Base-by-base conservation (phyloP, 2,329 filamentous ascomycete genomes). In the Colletotrichum incanum region DNA sequence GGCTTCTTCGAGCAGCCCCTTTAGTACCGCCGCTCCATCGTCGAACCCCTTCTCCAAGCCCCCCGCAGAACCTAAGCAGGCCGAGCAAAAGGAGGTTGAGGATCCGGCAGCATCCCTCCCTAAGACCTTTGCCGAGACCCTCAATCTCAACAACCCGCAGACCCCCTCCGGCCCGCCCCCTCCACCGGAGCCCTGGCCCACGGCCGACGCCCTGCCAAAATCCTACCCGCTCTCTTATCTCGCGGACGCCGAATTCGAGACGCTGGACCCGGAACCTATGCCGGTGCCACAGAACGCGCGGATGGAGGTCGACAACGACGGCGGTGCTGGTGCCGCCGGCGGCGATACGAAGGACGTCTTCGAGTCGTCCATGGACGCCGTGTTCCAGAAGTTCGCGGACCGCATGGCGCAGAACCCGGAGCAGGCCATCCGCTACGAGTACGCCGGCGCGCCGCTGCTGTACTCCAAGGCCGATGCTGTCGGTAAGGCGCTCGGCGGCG, bases 201-300 rank as follows among this genome's bases (percentile, higher is more conserved):
- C 87, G 16, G 83, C 86, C 49, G 86, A 90, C 1, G 83, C 87
- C 0, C 92, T 93, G 75, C 93, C 94, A 0, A 73, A 86, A 1
- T 86, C 94, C 0, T 98, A 95, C 82, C 93, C 94, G 0, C 84
- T 89, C 39, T 93, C 93, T 79, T 94, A 94, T 84, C 90, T 96
- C 55, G 87, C 92, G 62, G 96, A 98, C 76, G 96, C 96, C 63
- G 96, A 98, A 78, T 97, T 94, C 83, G 96, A 99, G 82, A 93
- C 93, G 5, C 89, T 98, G 34, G 94, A 94, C 73, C 91, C 75
- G 77, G 85, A 79, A 2, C 87, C 88, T 0, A 82, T 83, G 39
- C 87, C 88, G 54, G 87, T 87, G 45, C 86, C 85, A 72, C 84
- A 84, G 18, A 85, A 88, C 68, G 82, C 86, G 18, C 83, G 84